Base-by-base conservation (phyloP, 2,329 filamentous ascomycete genomes). In the Ophiostoma populinum region DNA sequence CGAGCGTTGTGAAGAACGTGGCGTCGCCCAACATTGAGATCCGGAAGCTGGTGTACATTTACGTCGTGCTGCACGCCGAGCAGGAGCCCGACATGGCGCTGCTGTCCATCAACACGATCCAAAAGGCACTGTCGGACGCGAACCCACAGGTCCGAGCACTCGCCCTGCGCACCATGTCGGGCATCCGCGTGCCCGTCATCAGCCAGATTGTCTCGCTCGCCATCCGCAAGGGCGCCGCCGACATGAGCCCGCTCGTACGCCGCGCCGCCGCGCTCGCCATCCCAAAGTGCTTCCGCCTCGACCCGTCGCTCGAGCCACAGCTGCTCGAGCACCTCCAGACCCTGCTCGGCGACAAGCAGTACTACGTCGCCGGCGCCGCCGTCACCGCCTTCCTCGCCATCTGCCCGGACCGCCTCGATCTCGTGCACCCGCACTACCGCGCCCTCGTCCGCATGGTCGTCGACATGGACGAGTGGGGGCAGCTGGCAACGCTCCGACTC, bases 391-490 rank as follows among this genome's bases (percentile, higher is more conserved):
- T 92, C 48, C 56, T 92, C 53, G 83, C 93, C 44, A 65, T 95
- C 19, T 95, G 87, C 45, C 86, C 90, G 0, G 78, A 92, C 12
- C 66, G 80, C 36, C 67, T 93, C 43, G 86, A 94, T 51, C 59
- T 98, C 40, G 75, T 98, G 45, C 90, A 98, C 55, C 75, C 79
- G 44, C 80, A 93, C 51, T 98, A 95, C 56, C 73, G 82, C 34
- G 65, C 70, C 24, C 60, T 98, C 42, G 75, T 92, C 42, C 81
- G 75, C 53, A 93, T 94, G 61, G 60, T 95, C 35, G 83, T 94
- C 17, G 90, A 98, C 51, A 98, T 98, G 90, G 90, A 98, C 50
- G 90, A 98, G 57, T 98, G 90, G 90, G 80, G 85, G 27, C 90
- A 98, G 56, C 55, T 95, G 36, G 79, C 83, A 2, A 80, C 80